Evolutionary conservation across 371 early-diverging fungal species (phyloP).

Genomic region (Scutellospora calospora): DNA sequence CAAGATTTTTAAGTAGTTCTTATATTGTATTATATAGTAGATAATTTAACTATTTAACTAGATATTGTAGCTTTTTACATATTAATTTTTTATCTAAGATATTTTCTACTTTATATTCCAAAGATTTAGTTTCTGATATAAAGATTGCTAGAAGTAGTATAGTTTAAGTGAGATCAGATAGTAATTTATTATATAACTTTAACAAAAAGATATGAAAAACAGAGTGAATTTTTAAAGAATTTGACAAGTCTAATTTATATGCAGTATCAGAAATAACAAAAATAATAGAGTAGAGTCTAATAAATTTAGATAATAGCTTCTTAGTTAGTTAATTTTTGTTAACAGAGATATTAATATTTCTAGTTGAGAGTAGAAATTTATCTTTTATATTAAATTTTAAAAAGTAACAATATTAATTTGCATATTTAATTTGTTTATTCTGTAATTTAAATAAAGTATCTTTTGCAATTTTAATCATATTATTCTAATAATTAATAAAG

Average conservation of each 20-base stretch:
- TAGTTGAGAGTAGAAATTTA: background rate
- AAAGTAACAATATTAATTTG: no score
- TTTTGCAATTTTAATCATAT: background rate
- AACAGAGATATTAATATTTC: background rate
- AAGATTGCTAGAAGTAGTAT: no score
- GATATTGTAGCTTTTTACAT: no score
- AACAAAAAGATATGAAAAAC: conserved; percentile 11
- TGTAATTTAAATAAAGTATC: background rate
- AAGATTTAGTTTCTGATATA: background rate
- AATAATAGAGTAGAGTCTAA: no score
- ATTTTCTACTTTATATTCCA: background rate
- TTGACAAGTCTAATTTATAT: no score
- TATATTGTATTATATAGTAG: no score
- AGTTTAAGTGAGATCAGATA: background rate
- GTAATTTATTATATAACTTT: background rate
- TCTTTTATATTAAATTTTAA: conserved; percentile 7
- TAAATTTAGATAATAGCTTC: background rate
- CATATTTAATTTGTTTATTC: conserved; percentile 2
- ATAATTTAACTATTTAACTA: no score
- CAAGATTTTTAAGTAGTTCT: no score
- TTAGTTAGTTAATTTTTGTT: background rate
- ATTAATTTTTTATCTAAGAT: no score
- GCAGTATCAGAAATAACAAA: no score
- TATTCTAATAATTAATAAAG: no score
- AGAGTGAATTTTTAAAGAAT: background rate